A percentile compares a stretch with the other conserved stretches of the same genome.
Evolutionary conservation across 768 basidiomycete species (phyloP).

Genomic region (Trametes cinnabarina): DNA sequence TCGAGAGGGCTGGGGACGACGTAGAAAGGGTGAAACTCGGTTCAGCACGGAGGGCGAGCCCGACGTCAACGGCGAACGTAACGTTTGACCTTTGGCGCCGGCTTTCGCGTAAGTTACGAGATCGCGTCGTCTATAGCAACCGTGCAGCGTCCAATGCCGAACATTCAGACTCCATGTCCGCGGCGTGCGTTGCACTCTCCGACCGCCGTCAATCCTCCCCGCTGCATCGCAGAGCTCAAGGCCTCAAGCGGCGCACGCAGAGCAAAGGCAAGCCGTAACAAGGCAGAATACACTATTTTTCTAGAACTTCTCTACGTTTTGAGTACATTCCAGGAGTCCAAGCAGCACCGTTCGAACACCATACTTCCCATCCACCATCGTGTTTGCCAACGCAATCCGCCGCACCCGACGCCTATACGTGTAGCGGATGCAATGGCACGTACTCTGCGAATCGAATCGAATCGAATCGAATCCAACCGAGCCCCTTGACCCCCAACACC

Average conservation of each 20-base stretch:
- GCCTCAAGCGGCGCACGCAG: no score
- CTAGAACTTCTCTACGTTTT: conserved; percentile 12
- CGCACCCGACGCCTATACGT: background rate
- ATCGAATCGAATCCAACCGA: no score
- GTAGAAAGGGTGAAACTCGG: conserved; percentile 15
- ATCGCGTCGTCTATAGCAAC: conserved; percentile 17
- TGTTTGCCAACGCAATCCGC: background rate
- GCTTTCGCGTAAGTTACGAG: conserved; percentile 17
- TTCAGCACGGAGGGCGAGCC: background rate
- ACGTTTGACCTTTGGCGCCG: background rate
- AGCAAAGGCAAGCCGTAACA: background rate
- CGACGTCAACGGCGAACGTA: conserved; percentile 14
- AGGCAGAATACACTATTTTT: conserved; percentile 9
- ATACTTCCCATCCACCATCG: background rate
- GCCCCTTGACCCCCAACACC: conserved; percentile 15
- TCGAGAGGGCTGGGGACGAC: conserved; percentile 3
- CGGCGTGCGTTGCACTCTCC: no score
- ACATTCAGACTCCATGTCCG: no score
- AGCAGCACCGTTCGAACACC: background rate
- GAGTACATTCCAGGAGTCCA: background rate
- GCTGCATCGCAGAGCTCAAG: no score
- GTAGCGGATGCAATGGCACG: no score
- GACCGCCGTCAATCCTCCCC: no score
- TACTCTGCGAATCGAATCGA: no score
- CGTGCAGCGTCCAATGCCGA: background rate